Evolutionary conservation across 2,329 filamentous ascomycete species (phyloP).

Genomic region (Penicillium sp.): DNA sequence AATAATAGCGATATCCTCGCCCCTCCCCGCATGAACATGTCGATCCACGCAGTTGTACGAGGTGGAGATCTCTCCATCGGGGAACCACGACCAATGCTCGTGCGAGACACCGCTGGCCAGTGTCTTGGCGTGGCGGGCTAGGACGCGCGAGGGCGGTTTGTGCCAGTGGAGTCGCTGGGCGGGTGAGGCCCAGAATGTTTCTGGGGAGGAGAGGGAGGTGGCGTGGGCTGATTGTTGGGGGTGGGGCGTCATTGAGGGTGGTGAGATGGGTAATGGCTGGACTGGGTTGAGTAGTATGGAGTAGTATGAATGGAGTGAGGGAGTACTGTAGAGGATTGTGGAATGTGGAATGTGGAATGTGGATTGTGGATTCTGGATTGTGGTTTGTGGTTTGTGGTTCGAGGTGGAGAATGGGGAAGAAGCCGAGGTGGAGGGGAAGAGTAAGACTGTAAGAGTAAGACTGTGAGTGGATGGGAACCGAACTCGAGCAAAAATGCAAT

Average conservation of each 20-base stretch:
- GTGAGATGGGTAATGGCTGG: too few relatives aligned
- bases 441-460: neutral
- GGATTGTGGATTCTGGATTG: neutral
- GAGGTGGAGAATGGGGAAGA: neutral
- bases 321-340: neutral
- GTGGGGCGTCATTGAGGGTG: conserved; percentile 34
- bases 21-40: conserved; percentile 81
- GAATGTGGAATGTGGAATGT: too few relatives aligned
- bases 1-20: conserved; percentile 75
- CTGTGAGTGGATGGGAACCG: neutral
- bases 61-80: conserved; percentile 85
- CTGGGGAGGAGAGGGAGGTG: conserved; percentile 70
- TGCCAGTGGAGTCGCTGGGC: conserved; percentile 82
- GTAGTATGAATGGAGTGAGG: neutral
- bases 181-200: conserved; percentile 76
- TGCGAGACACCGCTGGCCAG: conserved; percentile 67
- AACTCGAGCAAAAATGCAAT: conserved; percentile 1
- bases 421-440: neutral
- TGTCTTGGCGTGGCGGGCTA: conserved; percentile 67
- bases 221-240: conserved; percentile 58
- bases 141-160: conserved; percentile 68
- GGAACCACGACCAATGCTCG: conserved; percentile 87
- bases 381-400: neutral
- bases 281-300: neutral
- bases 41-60: conserved; percentile 91